Evolutionary conservation across 257 asterid species (phyloP).

Genomic region (Solanum virginianum): DNA sequence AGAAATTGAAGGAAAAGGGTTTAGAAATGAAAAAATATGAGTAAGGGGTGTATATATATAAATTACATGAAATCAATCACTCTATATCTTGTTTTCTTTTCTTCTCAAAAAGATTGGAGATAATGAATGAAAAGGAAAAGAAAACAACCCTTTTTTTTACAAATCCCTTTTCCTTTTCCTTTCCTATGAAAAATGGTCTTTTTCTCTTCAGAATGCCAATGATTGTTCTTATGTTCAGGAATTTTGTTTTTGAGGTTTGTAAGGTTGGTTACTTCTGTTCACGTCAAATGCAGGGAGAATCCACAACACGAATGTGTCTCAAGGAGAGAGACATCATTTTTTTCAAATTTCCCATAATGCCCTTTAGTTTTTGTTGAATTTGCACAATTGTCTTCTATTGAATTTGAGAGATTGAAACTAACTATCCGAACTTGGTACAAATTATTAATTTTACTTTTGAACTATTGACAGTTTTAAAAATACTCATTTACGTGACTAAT

Average conservation of each 20-base stretch:
- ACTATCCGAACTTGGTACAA: too few relatives aligned
- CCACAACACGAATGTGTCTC: slow-evolving; percentile 7
- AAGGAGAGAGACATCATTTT: background rate
- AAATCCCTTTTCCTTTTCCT: background rate
- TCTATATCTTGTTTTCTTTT: background rate
- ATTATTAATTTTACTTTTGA: too few relatives aligned
- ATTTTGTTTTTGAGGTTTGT: background rate
- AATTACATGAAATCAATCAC: background rate
- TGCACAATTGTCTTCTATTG: background rate
- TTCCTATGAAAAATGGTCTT: background rate
- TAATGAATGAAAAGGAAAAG: slow-evolving; percentile 3
- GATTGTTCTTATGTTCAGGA: background rate
- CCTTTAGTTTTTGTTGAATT: background rate
- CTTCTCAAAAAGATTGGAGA: background rate
- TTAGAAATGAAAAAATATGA: background rate
- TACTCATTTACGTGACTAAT: too few relatives aligned
- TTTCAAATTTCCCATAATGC: background rate
- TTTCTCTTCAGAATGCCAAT: background rate
- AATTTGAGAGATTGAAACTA: too few relatives aligned
- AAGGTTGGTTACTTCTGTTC: slow-evolving; percentile 7
- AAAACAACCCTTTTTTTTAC: slow-evolving; percentile 10
- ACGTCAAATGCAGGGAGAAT: slow-evolving; percentile 12
- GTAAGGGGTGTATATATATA: background rate
- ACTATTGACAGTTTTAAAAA: too few relatives aligned
- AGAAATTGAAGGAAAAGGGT: background rate